Conservation (phyloP, 495 filamentous ascomycete genomes). For the Corynascus novoguineensis region DNA sequence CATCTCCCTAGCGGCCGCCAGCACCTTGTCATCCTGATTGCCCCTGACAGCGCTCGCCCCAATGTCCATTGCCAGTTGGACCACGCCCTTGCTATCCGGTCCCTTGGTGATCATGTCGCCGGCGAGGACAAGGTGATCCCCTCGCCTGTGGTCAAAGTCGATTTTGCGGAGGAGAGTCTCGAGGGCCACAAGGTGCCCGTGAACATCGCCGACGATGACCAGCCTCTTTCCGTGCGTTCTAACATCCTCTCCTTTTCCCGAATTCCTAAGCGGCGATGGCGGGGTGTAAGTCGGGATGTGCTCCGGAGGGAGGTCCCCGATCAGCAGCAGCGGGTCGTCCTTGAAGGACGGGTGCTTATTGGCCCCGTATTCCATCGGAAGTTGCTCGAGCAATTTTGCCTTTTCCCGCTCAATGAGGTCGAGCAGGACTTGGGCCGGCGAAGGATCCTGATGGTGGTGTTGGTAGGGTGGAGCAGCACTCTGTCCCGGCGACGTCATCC, state of each 20-base stretch:
- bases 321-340: slow-evolving; percentile 26
- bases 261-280: background rate
- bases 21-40: slow-evolving; percentile 85
- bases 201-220: slow-evolving; percentile 82
- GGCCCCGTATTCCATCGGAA: slow-evolving; percentile 22
- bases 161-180: slow-evolving; percentile 61
- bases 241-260: background rate
- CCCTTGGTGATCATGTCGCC: slow-evolving; percentile 89
- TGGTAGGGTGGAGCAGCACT: slow-evolving; percentile 1
- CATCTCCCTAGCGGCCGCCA: slow-evolving; percentile 29
- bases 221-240: slow-evolving; percentile 36
- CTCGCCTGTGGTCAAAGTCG: slow-evolving; percentile 48
- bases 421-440: background rate
- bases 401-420: background rate
- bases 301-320: slow-evolving; percentile 33
- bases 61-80: slow-evolving; percentile 63
- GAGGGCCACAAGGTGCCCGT: slow-evolving; percentile 71
- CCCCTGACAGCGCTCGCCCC: slow-evolving; percentile 78
- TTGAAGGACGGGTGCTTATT: slow-evolving; percentile 29
- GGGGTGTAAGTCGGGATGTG: slow-evolving; percentile 25
- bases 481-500: slow-evolving; percentile 7
- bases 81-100: slow-evolving; percentile 72
- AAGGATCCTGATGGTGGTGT: background rate
- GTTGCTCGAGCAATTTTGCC: background rate
- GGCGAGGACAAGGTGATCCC: slow-evolving; percentile 74